Evolutionary conservation across 371 early-diverging fungal genomes (phyloP), one percentile per base, ranked within the genome.

Genomic region (Racocetra persica): DNA sequence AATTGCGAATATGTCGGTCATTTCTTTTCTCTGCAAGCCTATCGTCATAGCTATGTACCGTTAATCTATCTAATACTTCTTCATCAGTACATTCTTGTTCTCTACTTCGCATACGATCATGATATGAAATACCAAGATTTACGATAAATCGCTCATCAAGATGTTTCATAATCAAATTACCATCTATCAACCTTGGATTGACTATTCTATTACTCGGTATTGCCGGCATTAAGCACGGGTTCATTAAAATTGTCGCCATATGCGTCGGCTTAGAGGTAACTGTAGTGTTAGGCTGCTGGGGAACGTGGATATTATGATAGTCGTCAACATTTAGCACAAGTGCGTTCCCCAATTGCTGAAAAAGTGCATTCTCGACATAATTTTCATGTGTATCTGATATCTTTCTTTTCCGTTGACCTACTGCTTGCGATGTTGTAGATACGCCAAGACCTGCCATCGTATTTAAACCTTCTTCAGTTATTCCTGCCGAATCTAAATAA

Each of bases 21-120:
- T 26, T 65, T 65, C 14, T 65, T 65, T 65, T 65, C 24, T 24
- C 36, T 24, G 0, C 2, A 5, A 73, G 28, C 54, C 73, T 73
- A 4, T 73, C 73, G 52, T 73, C 52, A 32, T 73, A 73, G 52
- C 54, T 73, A 55, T 73, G 73, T n/a, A 73, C 18, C 22, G 18
- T 52, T 73, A 52, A 32, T 73, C 73, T 73, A 24, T 73, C 10
- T 32, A 73, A 54, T 4, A 73, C 4, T 28, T 51, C 5, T 16
- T 73, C 28, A 54, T 73, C 38, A 41, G 71, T n/a, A n/a, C 28
- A 24, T 73, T 2, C 57, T 22, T 32, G 3, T 73, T 20, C 28
- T 16, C 5, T 10, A 4, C 4, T 8, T 26, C n/a, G 6, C 3
- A 32, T 28, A 73, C 24, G 32, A n/a, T 22, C 1, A 20, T 73